Conservation (phyloP, 176 grass and related monocot genomes). For the Aegilops bicornis region DNA sequence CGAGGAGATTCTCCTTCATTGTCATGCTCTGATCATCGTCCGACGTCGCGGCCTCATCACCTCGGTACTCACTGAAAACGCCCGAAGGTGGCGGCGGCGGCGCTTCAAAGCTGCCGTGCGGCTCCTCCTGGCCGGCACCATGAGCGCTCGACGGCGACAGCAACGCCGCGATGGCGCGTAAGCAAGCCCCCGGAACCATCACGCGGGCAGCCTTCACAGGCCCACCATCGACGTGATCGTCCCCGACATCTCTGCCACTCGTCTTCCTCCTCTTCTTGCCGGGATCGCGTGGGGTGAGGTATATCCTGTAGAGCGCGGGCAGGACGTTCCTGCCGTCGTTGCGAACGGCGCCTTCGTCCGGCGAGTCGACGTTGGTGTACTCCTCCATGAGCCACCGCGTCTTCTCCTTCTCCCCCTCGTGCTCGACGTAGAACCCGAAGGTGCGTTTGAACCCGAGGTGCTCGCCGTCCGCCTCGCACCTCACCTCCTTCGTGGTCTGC, state of each 20-base stretch:
- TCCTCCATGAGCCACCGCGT: conserved; percentile 41
- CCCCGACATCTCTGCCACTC: not conserved
- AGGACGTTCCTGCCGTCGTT: not conserved
- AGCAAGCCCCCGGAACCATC: not conserved
- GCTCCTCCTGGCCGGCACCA: not conserved
- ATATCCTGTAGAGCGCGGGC: conserved; percentile 22
- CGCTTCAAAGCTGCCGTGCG: not conserved
- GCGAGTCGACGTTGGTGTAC: not conserved
- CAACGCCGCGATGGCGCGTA: not conserved
- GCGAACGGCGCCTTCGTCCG: not conserved
- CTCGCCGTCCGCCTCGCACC: not conserved
- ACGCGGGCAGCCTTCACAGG: not conserved
- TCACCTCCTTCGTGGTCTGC: not conserved
- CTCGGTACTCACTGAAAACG: not conserved
- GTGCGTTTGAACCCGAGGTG: not conserved
- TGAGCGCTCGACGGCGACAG: not conserved
- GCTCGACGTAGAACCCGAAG: conserved; percentile 8
- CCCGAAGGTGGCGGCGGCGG: not conserved
- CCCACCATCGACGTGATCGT: not conserved
- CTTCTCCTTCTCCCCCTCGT: not conserved
- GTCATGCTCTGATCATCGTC: not conserved
- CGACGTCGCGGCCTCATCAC: not conserved
- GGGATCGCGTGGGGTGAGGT: not conserved
- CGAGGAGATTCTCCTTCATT: not conserved
- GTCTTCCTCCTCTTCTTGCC: not conserved